Conservation (phyloP, 2,329 filamentous ascomycete genomes). For the Fusarium virguliforme region DNA sequence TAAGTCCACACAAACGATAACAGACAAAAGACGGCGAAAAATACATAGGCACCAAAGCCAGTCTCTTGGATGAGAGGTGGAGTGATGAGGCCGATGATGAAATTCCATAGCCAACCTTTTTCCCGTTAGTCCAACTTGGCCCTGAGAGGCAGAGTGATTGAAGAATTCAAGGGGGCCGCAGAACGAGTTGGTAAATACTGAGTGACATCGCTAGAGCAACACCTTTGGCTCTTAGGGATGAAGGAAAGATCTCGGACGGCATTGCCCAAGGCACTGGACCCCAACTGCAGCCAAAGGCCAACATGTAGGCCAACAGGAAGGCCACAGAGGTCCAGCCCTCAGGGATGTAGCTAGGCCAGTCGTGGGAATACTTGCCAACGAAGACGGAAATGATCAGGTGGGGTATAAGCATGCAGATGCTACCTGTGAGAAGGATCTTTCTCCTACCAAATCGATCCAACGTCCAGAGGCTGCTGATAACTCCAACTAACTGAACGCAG, state of each 20-base stretch:
- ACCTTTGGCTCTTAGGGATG: slow-evolving; percentile 74
- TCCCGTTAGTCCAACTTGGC: slow-evolving; percentile 62
- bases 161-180: too few species aligned
- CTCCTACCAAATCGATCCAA: slow-evolving; percentile 23
- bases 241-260: slow-evolving; percentile 74
- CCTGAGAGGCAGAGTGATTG: background rate
- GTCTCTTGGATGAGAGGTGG: slow-evolving; percentile 69
- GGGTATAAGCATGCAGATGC: slow-evolving; percentile 14
- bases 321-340: slow-evolving; percentile 11
- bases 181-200: slow-evolving; percentile 68
- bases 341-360: background rate
- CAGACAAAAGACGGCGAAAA: slow-evolving; percentile 72
- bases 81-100: slow-evolving; percentile 63
- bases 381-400: slow-evolving; percentile 21
- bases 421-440: slow-evolving; percentile 3
- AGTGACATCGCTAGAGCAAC: slow-evolving; percentile 68
- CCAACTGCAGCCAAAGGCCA: slow-evolving; percentile 62
- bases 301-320: slow-evolving; percentile 9
- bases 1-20: slow-evolving; percentile 68
- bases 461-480: slow-evolving; percentile 18
- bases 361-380: background rate
- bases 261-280: slow-evolving; percentile 66
- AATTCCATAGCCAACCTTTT: slow-evolving; percentile 75
- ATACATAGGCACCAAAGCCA: too few species aligned
- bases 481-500: slow-evolving; percentile 18